Evolutionary conservation across 2,329 filamentous ascomycete species (phyloP), one percentile per base, ranked within the genome.

Genomic region (Cercospora zeae-maydis): DNA sequence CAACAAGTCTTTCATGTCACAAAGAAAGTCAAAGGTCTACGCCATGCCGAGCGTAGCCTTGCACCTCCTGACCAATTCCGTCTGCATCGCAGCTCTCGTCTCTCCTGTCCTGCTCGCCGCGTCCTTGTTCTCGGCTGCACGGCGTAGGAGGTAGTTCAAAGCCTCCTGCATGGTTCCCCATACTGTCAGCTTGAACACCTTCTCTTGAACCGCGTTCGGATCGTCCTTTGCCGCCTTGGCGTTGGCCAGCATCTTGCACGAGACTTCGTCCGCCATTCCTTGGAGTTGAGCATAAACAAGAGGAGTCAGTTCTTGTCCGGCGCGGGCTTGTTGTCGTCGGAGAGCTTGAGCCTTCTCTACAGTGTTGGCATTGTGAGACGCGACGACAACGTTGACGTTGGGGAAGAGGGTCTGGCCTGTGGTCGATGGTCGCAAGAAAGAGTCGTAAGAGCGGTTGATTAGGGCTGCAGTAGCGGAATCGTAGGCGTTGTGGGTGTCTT

Each of bases 241-340:
- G 6, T 77, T 71, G 62, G 83, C 77, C 14, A 86, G 74, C 0
- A 86, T 74, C 2, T 78, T 77, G 67, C 83, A 83, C 62, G 88
- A 92, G 58, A 98, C 87, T 74, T 97, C 93, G 70, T 98, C 93
- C 1, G 93, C 93, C 93, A 98, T 98, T 42, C 93, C 93, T 79
- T 93, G 90, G 0, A 97, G 84, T 78, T 97, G 93, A 2, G 90
- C 90, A 75, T 91, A 92, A 0, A 78, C 76, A 9, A 86, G 76
- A 2, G 81, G 78, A 1, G 84, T 80, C 3, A 79, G 79, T 2
- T 76, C 42, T 64, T 81, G 64, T 42, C 76, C 72, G 3, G 71
- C 72, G 47, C 70, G 67, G 30, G 76, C 68, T 55, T 84, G 82
- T 19, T 77, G 67, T 49, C 80, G 77, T 57, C 83, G 81, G 9